phyloP scores from a whole-genome alignment of 176 grass and related monocot species.

The Tuctoria greenei region DNA sequence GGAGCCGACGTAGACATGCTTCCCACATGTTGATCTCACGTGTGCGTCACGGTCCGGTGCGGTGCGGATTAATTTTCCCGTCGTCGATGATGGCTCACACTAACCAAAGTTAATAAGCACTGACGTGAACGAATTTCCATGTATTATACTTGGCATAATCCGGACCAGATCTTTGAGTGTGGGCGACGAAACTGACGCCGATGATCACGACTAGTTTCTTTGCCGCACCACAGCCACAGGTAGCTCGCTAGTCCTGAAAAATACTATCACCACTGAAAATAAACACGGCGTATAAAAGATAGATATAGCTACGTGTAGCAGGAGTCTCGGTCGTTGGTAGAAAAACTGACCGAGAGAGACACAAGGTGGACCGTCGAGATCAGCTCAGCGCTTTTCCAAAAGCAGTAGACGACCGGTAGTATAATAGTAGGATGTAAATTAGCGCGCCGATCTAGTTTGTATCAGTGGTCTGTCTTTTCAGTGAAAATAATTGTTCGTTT shows the following conservation, averaged over 20 bases:
- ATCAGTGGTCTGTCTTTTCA: conserved; percentile 6
- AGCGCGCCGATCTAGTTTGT: background rate
- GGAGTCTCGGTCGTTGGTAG: conserved; percentile 30
- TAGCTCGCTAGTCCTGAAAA: conserved; percentile 9
- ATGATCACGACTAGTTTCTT: conserved; percentile 18
- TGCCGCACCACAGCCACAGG: background rate
- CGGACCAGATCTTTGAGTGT: conserved; percentile 29
- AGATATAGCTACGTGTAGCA: background rate
- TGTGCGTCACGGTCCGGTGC: conserved; percentile 38
- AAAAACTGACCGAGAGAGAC: conserved; percentile 39
- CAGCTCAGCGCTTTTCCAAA: conserved; percentile 32
- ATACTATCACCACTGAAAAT: background rate
- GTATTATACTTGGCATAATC: conserved; percentile 31
- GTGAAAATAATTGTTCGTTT: background rate
- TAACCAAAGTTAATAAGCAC: conserved; percentile 3
- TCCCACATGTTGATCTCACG: conserved; percentile 34
- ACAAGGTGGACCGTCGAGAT: conserved; percentile 43
- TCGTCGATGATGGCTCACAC: conserved; percentile 11
- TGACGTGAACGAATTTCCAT: conserved; percentile 21
- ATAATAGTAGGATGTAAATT: conserved; percentile 16
- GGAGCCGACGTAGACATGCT: background rate
- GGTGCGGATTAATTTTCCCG: background rate
- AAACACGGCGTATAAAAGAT: conserved; percentile 7
- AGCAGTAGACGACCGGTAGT: conserved; percentile 1
- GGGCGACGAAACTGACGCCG: conserved; percentile 40